Base-by-base conservation (phyloP, 2,329 filamentous ascomycete species). In the Clonostachys solani region DNA sequence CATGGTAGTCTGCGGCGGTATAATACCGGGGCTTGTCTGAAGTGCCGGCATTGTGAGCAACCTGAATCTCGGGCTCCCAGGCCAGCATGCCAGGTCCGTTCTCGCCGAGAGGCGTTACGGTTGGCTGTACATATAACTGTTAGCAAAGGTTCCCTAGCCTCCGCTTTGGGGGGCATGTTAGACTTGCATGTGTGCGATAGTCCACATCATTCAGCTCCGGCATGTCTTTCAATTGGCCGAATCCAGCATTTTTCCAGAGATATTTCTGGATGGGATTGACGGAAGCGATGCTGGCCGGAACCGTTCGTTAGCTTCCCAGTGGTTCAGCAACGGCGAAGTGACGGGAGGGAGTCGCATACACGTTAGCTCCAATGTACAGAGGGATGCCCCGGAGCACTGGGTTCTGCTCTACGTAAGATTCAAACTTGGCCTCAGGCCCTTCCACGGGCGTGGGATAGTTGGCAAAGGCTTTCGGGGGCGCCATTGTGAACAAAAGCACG, bases 1-100 rank as follows among this genome's bases (percentile, higher is more conserved):
- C 77, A 61, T 90, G 84, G 61, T 91, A 96, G 67, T 96, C 89
- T 12, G 79, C 76, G 19, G 83, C 79, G 5, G 87, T 87, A 62
- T 84, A 81, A 67, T 87, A 89, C 41, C 79, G 75, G 15, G 70
- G 72, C 6, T 63, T 55, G 12, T 71, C 18, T 10, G 43, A 65
- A 59, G 8, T 15, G 17, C 5, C 18, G 16, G 12, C 36, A 12
- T 75, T 66, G 43, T 69, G 67, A 12, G 65, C 64, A 42, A 62
- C 60, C 43, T 65, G 62, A 5, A 77, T 65, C 35, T 72, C 65
- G 1, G 67, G 54, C 4, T 67, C 69, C 35, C 78, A 64, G 5
- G 67, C 62, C 5, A 74, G 61, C 55, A 72, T 58, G 43, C 40
- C 34, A 23, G 57, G 47, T 51, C 53, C 59, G 23, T 64, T 61